These are phyloP conservation scores for Bruguiera parviflora DNA, from an alignment of 345 rosid genomes.

Conservation along the genomic window DNA sequence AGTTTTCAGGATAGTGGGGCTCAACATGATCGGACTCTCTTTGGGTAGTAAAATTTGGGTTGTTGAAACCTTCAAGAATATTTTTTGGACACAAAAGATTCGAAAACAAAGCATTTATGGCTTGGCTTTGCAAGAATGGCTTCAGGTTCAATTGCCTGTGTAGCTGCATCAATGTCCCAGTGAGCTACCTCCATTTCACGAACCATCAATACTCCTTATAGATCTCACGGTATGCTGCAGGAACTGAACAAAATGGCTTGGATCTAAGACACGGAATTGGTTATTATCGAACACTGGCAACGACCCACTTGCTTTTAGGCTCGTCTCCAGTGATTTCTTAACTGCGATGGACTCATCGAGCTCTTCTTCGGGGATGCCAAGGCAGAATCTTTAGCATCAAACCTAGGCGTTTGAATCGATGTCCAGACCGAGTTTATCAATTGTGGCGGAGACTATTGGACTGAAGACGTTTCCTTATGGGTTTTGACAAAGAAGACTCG, in stretches of 20 bases:
- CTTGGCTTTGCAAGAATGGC: too few relatives aligned
- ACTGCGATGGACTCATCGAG: constrained; percentile 31
- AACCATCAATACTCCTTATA: constrained; percentile 49
- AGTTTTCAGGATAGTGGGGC: too few relatives aligned
- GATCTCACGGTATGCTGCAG: constrained; percentile 57
- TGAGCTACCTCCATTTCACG: constrained; percentile 73
- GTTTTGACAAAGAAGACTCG: neutral
- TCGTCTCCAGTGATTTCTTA: constrained; percentile 63
- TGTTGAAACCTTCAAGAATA: constrained; percentile 38
- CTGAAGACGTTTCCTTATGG: neutral
- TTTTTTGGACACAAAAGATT: constrained; percentile 63
- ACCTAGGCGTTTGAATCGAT: constrained; percentile 57
- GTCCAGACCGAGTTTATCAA: too few relatives aligned
- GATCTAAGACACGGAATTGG: constrained; percentile 33
- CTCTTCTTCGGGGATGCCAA: constrained; percentile 29
- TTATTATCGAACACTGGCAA: constrained; percentile 50
- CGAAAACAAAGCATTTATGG: constrained; percentile 50
- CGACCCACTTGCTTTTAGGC: constrained; percentile 58
- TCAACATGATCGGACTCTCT: too few relatives aligned
- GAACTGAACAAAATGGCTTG: constrained; percentile 51
- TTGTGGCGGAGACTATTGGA: constrained; percentile 3
- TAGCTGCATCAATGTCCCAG: constrained; percentile 85
- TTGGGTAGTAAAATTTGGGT: too few relatives aligned
- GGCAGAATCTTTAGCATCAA: constrained; percentile 39
- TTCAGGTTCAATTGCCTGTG: constrained; percentile 50